A percentile compares a stretch with the other conserved stretches of the same genome.
phyloP scores from a whole-genome alignment of 495 filamentous ascomycete genomes.

The Trichoderma parareesei region DNA sequence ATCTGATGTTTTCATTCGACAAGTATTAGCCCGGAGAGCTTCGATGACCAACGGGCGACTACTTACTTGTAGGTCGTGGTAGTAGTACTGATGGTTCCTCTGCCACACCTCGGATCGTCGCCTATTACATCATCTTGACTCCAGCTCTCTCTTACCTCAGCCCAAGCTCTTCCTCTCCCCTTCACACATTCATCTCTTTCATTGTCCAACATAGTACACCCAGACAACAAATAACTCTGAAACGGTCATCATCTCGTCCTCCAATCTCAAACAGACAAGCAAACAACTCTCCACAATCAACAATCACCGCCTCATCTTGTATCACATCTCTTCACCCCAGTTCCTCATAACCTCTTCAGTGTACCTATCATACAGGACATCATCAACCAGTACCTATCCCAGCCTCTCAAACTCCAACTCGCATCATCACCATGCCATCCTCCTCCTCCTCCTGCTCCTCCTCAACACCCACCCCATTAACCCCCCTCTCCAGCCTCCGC shows the following conservation, averaged over 20 bases:
- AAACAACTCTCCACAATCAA: too few relatives aligned
- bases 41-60: too few relatives aligned
- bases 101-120: background rate
- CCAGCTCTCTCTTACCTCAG: background rate
- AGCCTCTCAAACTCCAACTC: background rate
- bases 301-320: too few relatives aligned
- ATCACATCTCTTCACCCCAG: background rate
- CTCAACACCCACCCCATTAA: constrained; percentile 15
- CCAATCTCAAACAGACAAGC: background rate
- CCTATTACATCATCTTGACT: constrained; percentile 1
- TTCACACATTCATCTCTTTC: background rate
- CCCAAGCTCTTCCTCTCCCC: background rate
- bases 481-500: constrained; percentile 38
- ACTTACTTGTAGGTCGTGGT: too few relatives aligned
- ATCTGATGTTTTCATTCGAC: too few relatives aligned
- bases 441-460: background rate
- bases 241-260: background rate
- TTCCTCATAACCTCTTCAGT: background rate
- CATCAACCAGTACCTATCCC: too few relatives aligned
- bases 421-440: background rate
- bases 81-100: too few relatives aligned
- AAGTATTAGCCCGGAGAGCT: too few relatives aligned
- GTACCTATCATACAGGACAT: background rate
- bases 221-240: too few relatives aligned
- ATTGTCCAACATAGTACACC: too few relatives aligned